Percentiles rank a stretch among this genome's conserved stretches.
phyloP scores from a whole-genome alignment of 2,329 filamentous ascomycete species.

The Trichoderma atrobrunneum region DNA sequence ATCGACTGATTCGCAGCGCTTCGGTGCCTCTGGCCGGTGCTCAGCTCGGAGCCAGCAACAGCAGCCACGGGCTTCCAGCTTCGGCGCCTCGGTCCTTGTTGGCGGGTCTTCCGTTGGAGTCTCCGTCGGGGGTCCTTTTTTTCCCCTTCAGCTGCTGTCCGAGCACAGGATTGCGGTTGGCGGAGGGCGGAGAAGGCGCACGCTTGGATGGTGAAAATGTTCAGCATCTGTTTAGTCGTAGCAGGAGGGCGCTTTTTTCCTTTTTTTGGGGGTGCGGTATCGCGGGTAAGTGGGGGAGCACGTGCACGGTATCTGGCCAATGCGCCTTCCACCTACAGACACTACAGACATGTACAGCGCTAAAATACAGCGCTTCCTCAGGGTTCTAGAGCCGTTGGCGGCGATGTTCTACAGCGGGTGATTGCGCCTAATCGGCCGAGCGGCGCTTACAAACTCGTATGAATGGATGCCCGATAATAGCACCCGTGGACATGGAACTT shows the following conservation, averaged over 20 bases:
- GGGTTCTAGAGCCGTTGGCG: background rate
- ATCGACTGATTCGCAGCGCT: constrained; percentile 4
- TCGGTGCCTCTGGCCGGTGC: background rate
- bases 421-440: background rate
- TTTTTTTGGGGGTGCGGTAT: background rate
- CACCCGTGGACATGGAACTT: background rate
- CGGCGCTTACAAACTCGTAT: background rate
- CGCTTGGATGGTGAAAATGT: constrained; percentile 11
- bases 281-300: constrained; percentile 1
- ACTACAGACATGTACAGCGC: background rate
- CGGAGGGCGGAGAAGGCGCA: constrained; percentile 14
- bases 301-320: constrained; percentile 1
- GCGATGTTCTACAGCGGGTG: background rate
- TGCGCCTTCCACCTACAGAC: constrained; percentile 8
- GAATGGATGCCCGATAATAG: background rate
- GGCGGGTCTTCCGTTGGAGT: constrained; percentile 7
- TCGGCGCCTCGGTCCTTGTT: constrained; percentile 3
- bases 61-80: background rate
- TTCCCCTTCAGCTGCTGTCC: background rate
- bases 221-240: constrained; percentile 5
- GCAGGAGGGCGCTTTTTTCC: constrained; percentile 10
- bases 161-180: constrained; percentile 14
- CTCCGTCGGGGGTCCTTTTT: background rate
- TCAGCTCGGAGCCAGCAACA: background rate
- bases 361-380: background rate